Evolutionary conservation across 2,329 filamentous ascomycete genomes (phyloP), one percentile per base, ranked within the genome.

Genomic region (Exophiala bonariae): DNA sequence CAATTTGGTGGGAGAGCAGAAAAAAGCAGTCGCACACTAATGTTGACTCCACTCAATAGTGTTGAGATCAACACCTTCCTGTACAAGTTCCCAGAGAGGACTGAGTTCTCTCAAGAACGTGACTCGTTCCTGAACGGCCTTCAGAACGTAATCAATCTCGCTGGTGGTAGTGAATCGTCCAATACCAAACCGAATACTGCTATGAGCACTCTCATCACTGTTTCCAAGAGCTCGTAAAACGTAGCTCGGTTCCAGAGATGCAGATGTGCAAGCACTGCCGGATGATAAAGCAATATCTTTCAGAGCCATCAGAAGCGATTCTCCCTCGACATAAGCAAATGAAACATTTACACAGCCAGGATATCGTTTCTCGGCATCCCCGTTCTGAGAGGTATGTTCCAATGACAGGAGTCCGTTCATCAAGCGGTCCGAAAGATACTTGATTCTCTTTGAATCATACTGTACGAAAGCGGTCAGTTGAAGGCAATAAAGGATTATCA

Each of bases 11-110:
- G 9, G 7, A 22, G 17, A 20, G 11, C n/a, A 11, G 2, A n/a
- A 33, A 38, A 32, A 11, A 11, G 19, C 13, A n/a, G 5, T 18
- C 3, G 20, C 8, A 26, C 8, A 26, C 80, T 76, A 97, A 70
- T 99, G 93, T 75, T 96, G 91, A 66, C 87, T 95, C 93, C 93
- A 99, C 72, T 99, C 86, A 62, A 99, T 99, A 34, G 89, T 96
- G 71, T 95, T 88, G 59, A 99, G 74, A 65, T 96, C 93, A 55
- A 99, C 82, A 13, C 93, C 93, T 68, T 99, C 93, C 72, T 99
- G 93, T 10, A 99, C 93, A 56, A 99, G 73, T 72, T 99, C 93
- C 93, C 93, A 99, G 47, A 99, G 74, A 31, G 93, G 93, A 66
- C 91, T 96, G 58, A 99, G 76, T 73, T 99, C 93, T 61, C 93